A percentile compares a stretch with the other conserved stretches of the same genome.
Evolutionary conservation across 305 asterid genomes (phyloP).

Genomic region (Salvia sclarea): DNA sequence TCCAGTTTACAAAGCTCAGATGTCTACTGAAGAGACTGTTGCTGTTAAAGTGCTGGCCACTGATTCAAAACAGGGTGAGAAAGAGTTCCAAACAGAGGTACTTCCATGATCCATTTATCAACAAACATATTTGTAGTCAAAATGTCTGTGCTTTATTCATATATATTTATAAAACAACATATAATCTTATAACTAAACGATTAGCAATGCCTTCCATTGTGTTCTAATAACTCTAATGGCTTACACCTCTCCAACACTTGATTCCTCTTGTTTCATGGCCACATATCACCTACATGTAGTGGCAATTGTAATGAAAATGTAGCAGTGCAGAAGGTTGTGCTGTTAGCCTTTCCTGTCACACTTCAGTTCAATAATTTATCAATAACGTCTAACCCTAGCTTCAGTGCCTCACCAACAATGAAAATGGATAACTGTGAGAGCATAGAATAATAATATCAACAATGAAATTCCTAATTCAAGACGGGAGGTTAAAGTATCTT

Average conservation of each 20-base stretch:
- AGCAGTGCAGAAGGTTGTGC: conserved; percentile 10
- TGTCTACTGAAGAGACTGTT: conserved; percentile 79
- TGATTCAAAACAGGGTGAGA: conserved; percentile 96
- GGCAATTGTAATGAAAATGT: conserved; percentile 5
- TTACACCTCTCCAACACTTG: background rate
- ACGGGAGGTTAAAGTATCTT: background rate
- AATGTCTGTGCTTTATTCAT: background rate
- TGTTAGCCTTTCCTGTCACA: background rate
- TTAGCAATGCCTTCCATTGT: background rate
- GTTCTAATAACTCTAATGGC: background rate
- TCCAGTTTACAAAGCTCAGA: conserved; percentile 88
- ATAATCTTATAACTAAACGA: background rate
- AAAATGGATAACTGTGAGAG: conserved; percentile 13
- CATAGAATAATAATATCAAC: conserved; percentile 7
- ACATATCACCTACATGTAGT: background rate
- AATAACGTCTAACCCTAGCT: background rate
- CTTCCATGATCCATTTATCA: conserved; percentile 29
- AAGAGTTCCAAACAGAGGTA: conserved; percentile 96
- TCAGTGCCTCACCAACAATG: background rate
- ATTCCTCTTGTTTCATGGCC: conserved; percentile 17
- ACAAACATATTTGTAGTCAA: conserved; percentile 5
- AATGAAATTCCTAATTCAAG: background rate
- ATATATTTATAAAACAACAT: conserved; percentile 10
- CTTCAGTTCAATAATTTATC: conserved; percentile 8
- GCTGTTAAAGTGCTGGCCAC: conserved; percentile 94